Evolutionary conservation across 345 rosid species (phyloP).

Genomic region (Sisymbrium irio): DNA sequence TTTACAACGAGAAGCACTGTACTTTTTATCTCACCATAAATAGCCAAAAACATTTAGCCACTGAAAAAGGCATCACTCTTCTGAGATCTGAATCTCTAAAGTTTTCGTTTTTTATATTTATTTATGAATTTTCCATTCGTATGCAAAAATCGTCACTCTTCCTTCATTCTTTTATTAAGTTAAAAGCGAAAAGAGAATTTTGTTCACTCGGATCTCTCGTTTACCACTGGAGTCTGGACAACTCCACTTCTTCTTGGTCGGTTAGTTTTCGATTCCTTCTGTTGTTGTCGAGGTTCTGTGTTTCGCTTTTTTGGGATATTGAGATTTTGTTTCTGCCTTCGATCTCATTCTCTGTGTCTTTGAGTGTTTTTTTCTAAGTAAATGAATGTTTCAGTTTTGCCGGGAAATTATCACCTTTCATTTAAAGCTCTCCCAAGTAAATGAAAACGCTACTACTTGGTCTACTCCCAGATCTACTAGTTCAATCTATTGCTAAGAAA

Average conservation of each 20-base stretch:
- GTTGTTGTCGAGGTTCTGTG: neutral
- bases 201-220: slow-evolving; percentile 33
- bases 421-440: slow-evolving; percentile 7
- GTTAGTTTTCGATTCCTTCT: slow-evolving; percentile 21
- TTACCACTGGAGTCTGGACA: neutral
- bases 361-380: neutral
- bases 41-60: slow-evolving; percentile 13
- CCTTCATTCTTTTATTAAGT: neutral
- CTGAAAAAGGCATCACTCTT: slow-evolving; percentile 11
- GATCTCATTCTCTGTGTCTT: slow-evolving; percentile 4
- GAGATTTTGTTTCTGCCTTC: neutral
- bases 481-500: neutral
- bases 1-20: slow-evolving; percentile 21
- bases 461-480: slow-evolving; percentile 19
- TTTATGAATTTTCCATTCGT: neutral
- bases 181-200: neutral
- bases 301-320: neutral
- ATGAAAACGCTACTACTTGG: neutral
- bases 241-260: neutral
- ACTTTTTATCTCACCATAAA: slow-evolving; percentile 12
- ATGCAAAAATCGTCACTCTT: neutral
- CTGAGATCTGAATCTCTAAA: slow-evolving; percentile 35
- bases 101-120: neutral
- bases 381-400: slow-evolving; percentile 15
- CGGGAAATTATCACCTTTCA: neutral